Conservation (phyloP, 2,329 filamentous ascomycete species). For the Clonostachys sp. region DNA sequence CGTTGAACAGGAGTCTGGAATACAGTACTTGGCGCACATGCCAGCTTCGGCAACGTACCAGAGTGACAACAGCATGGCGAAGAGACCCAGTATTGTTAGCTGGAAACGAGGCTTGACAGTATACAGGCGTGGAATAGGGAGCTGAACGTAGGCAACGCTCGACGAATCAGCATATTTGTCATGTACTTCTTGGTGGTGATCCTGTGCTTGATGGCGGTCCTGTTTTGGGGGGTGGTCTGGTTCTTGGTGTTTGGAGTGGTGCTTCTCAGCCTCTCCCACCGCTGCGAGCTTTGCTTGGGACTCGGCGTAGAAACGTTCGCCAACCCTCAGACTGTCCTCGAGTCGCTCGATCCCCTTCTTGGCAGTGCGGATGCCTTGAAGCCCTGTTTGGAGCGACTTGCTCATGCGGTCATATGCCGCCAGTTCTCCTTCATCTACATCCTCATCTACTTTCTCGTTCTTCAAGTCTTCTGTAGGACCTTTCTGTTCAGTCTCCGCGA, state of each 20-base stretch:
- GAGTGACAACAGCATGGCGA: slow-evolving; percentile 34
- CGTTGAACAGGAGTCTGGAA: slow-evolving; percentile 42
- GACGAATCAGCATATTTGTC: neutral
- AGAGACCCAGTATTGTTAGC: slow-evolving; percentile 41
- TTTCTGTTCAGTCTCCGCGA: neutral
- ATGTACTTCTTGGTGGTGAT: neutral
- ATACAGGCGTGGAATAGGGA: slow-evolving; percentile 44
- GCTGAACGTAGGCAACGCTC: slow-evolving; percentile 24
- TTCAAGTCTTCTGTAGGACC: too few relatives aligned
- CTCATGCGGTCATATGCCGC: slow-evolving; percentile 44
- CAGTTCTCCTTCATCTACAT: slow-evolving; percentile 27
- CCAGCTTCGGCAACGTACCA: slow-evolving; percentile 52
- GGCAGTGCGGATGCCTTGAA: slow-evolving; percentile 47
- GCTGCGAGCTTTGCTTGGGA: slow-evolving; percentile 3
- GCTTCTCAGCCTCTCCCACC: slow-evolving; percentile 4
- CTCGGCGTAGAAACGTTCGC: neutral
- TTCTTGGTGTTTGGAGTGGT: slow-evolving; percentile 1
- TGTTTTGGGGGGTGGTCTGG: neutral
- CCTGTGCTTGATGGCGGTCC: neutral
- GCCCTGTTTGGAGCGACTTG: slow-evolving; percentile 43
- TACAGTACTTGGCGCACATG: slow-evolving; percentile 50
- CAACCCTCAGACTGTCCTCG: slow-evolving; percentile 38
- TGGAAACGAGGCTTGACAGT: slow-evolving; percentile 33
- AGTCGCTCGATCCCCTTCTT: slow-evolving; percentile 55
- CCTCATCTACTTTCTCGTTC: neutral